Conservation (phyloP, 768 basidiomycete species). For the Phaffia australis region DNA sequence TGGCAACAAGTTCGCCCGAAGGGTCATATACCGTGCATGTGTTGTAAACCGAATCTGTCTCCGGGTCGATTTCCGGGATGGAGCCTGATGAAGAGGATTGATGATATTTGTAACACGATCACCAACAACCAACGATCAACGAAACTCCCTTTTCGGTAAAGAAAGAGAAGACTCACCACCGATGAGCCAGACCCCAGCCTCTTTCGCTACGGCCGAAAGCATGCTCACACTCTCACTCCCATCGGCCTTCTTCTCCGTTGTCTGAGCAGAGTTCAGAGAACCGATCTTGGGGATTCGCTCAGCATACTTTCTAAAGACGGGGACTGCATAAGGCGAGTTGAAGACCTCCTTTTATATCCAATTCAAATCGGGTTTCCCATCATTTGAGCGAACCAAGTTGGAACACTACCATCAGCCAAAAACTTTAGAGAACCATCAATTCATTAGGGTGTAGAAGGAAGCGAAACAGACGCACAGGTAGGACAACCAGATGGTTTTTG, state of each 20-base stretch:
- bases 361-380: too few relatives aligned
- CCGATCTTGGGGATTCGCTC: conserved; percentile 42
- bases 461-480: conserved; percentile 52
- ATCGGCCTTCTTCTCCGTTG: conserved; percentile 10
- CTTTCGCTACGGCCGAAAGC: conserved; percentile 69
- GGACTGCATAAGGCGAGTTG: conserved; percentile 42
- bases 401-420: conserved; percentile 29
- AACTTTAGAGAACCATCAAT: conserved; percentile 80
- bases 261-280: conserved; percentile 18
- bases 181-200: conserved; percentile 74
- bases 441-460: not conserved
- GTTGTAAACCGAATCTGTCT: conserved; percentile 66
- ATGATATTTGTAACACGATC: not conserved
- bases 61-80: conserved; percentile 69
- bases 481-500: conserved; percentile 64
- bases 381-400: not conserved
- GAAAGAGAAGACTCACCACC: conserved; percentile 51
- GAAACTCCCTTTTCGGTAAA: not conserved
- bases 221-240: conserved; percentile 57
- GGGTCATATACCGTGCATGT: conserved; percentile 83
- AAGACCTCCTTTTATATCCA: conserved; percentile 38
- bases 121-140: not conserved
- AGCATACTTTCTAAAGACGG: conserved; percentile 69
- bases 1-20: conserved; percentile 69
- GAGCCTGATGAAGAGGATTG: conserved; percentile 49